phyloP scores from a whole-genome alignment of 441 rosid genomes.

The Bruguiera hainesii region DNA sequence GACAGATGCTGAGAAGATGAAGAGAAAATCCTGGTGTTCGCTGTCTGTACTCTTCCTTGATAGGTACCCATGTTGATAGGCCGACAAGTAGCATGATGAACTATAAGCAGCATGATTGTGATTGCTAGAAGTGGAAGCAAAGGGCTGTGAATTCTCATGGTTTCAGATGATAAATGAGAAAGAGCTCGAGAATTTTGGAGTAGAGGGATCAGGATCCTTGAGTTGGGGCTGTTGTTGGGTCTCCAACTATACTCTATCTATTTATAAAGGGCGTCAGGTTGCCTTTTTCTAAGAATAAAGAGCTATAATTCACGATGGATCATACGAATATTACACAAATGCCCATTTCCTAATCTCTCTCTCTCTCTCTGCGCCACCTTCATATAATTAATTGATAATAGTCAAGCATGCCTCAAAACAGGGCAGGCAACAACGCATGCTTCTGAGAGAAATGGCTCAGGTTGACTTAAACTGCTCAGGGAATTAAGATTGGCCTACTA shows the following conservation, averaged over 20 bases:
- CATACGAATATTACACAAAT: neutral
- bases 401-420: no score
- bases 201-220: neutral
- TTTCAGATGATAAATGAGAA: neutral
- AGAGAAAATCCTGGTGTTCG: constrained; percentile 7
- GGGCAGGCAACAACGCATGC: no score
- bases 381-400: neutral
- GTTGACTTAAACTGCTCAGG: no score
- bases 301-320: constrained; percentile 9
- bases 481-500: no score
- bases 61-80: constrained; percentile 12
- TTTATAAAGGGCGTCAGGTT: constrained; percentile 10
- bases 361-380: constrained; percentile 1
- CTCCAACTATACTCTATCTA: constrained; percentile 13
- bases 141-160: constrained; percentile 19
- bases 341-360: constrained; percentile 6
- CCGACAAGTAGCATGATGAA: constrained; percentile 31
- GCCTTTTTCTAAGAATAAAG: neutral
- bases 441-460: no score
- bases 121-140: constrained; percentile 23
- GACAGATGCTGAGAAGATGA: constrained; percentile 14
- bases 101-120: constrained; percentile 15
- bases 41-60: constrained; percentile 12
- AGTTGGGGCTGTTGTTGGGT: neutral
- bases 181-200: neutral